Conservation (phyloP, 129 eudicot species). For the Oenanthe sinensis region DNA sequence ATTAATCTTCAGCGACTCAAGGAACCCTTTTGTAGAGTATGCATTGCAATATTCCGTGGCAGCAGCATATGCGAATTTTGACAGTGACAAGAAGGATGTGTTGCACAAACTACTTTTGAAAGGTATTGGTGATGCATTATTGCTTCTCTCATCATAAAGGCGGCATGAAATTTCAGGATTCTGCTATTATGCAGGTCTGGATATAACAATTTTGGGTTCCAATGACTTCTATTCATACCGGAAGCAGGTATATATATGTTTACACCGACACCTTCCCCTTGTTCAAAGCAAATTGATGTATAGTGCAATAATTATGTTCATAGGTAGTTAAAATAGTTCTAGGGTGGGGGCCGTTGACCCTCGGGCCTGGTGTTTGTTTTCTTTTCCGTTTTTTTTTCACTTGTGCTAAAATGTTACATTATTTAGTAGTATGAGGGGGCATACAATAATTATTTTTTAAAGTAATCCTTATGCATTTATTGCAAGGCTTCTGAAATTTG, state of each 20-base stretch:
- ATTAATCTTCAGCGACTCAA: slow-evolving; percentile 47
- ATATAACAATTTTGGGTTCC: slow-evolving; percentile 74
- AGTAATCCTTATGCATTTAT: neutral
- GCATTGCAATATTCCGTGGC: slow-evolving; percentile 89
- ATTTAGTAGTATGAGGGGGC: neutral
- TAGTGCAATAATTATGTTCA: no score
- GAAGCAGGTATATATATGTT: slow-evolving; percentile 49
- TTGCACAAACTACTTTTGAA: slow-evolving; percentile 63
- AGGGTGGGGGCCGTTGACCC: neutral
- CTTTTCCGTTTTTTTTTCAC: neutral
- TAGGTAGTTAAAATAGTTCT: neutral
- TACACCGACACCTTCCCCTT: neutral
- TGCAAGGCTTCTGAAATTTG: neutral
- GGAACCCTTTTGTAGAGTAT: slow-evolving; percentile 91
- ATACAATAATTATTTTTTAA: neutral
- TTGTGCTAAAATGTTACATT: neutral
- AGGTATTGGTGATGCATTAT: slow-evolving; percentile 35
- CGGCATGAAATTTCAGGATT: neutral
- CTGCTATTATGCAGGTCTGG: slow-evolving; percentile 72
- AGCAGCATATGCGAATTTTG: slow-evolving; percentile 67
- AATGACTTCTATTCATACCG: slow-evolving; percentile 97
- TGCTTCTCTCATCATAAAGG: neutral
- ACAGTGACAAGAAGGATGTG: slow-evolving; percentile 41
- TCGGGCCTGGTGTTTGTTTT: neutral
- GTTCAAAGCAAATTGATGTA: no score